Evolutionary conservation across 352 stramenopile species (phyloP).

Genomic region (Phytophthora ohioensis): DNA sequence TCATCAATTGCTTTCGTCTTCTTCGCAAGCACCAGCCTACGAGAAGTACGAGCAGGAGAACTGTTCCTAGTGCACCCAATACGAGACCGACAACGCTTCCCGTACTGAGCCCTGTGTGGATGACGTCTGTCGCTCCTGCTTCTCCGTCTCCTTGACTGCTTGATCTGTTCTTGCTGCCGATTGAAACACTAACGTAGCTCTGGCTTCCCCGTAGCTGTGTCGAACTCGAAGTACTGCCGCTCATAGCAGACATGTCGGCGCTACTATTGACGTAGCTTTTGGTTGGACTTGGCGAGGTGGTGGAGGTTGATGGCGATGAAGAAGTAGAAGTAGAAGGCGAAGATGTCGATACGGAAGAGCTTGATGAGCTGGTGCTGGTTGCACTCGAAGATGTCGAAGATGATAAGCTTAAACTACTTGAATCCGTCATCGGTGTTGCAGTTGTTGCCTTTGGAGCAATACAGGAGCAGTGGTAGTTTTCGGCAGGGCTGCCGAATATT

Average conservation of each 20-base stretch:
- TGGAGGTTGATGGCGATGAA: neutral
- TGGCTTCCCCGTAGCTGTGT: constrained; percentile 3
- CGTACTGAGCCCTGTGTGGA: constrained; percentile 5
- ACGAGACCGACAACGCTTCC: constrained; percentile 21
- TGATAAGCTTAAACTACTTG: neutral
- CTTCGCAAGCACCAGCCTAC: constrained; percentile 21
- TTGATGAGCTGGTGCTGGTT: constrained; percentile 5
- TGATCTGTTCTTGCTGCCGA: constrained; percentile 11
- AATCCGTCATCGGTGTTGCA: neutral
- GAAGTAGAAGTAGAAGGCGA: neutral
- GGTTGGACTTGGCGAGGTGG: neutral
- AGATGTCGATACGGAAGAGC: constrained; percentile 3
- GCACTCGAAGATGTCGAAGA: neutral
- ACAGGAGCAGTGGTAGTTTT: neutral
- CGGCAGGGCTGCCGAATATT: neutral
- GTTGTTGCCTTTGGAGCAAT: constrained; percentile 1
- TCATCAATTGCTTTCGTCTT: constrained; percentile 14
- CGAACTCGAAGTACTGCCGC: constrained; percentile 8
- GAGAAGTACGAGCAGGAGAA: constrained; percentile 20
- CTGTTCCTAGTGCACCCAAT: constrained; percentile 11
- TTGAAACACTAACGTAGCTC: constrained; percentile 4
- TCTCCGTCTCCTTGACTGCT: constrained; percentile 12
- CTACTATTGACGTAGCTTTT: neutral
- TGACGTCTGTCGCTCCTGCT: constrained; percentile 3
- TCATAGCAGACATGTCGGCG: neutral